A percentile compares a stretch with the other conserved stretches of the same genome.
Evolutionary conservation across 1,139 yeast genomes (phyloP).

Genomic region (Diutina ranongensis): DNA sequence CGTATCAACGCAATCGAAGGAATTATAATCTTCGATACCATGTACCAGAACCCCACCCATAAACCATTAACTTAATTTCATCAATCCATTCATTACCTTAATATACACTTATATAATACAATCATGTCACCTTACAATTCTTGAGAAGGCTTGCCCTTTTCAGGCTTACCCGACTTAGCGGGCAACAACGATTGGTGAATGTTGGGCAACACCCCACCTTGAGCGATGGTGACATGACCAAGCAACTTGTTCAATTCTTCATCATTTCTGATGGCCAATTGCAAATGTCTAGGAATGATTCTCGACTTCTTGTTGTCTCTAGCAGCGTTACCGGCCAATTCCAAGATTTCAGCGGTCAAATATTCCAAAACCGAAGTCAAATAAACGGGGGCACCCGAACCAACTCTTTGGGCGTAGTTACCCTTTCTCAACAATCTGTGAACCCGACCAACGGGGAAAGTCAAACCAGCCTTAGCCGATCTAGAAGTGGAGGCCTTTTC

Average conservation of each 20-base stretch:
- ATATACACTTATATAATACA: constrained; percentile 6
- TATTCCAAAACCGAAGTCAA: constrained; percentile 94
- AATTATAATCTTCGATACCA: too few species aligned
- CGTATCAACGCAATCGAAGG: too few species aligned
- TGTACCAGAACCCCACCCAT: too few species aligned
- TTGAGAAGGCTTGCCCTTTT: constrained; percentile 69
- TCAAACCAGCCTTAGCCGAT: constrained; percentile 96
- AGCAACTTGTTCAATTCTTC: constrained; percentile 89
- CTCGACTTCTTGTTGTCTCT: constrained; percentile 97
- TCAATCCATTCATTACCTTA: constrained; percentile 6
- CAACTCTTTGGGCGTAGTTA: constrained; percentile 97
- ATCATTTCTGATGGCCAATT: constrained; percentile 96
- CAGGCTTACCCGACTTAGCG: constrained; percentile 59
- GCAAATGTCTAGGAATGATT: constrained; percentile 97
- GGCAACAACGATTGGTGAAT: constrained; percentile 93
- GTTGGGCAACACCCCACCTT: constrained; percentile 98
- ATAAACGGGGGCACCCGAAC: constrained; percentile 97
- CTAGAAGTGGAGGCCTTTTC: constrained; percentile 95
- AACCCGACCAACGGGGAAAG: constrained; percentile 99
- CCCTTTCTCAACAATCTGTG: constrained; percentile 97
- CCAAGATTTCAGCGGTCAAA: constrained; percentile 93
- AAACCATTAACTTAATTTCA: not conserved
- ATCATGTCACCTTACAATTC: constrained; percentile 41
- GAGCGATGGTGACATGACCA: constrained; percentile 92
- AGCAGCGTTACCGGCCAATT: constrained; percentile 98